Conservation (phyloP, 805 yeast genomes). For the Kuraishia molischiana region DNA sequence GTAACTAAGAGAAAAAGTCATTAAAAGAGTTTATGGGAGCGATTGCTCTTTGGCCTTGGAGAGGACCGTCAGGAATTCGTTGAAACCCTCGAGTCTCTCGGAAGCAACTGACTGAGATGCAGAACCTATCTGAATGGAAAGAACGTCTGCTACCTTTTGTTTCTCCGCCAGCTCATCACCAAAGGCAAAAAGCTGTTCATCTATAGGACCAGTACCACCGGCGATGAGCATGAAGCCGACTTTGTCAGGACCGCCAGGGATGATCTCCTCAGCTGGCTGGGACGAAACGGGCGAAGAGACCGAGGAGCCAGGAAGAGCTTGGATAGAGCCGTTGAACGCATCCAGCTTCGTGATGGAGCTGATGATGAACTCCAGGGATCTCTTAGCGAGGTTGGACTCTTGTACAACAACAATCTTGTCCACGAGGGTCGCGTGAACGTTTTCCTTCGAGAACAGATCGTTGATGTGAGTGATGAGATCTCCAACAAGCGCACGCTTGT, state of each 20-base stretch:
- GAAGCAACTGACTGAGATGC: constrained; percentile 41
- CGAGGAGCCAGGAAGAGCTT: constrained; percentile 12
- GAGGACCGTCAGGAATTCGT: constrained; percentile 52
- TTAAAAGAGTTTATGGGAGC: constrained; percentile 5
- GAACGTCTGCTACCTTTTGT: constrained; percentile 30
- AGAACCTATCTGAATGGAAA: constrained; percentile 54
- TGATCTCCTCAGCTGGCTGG: constrained; percentile 8
- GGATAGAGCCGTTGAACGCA: constrained; percentile 9
- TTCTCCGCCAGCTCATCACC: constrained; percentile 32
- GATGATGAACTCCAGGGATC: constrained; percentile 46
- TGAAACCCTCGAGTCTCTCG: constrained; percentile 58
- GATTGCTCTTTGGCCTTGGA: constrained; percentile 19
- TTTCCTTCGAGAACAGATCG: constrained; percentile 52
- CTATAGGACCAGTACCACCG: constrained; percentile 61
- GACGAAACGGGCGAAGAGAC: constrained; percentile 8
- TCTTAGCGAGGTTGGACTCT: constrained; percentile 45
- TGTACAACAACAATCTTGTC: constrained; percentile 65
- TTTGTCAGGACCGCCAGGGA: constrained; percentile 1
- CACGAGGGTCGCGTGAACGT: constrained; percentile 71
- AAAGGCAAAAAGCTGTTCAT: constrained; percentile 55
- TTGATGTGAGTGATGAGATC: constrained; percentile 81
- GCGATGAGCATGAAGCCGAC: constrained; percentile 42
- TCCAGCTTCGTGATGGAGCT: constrained; percentile 20
- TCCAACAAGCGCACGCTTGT: constrained; percentile 64
- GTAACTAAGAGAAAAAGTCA: constrained; percentile 1